These are phyloP conservation scores for Colletotrichum trifolii DNA, from an alignment of 2,329 filamentous ascomycete species.

Conservation along the genomic window DNA sequence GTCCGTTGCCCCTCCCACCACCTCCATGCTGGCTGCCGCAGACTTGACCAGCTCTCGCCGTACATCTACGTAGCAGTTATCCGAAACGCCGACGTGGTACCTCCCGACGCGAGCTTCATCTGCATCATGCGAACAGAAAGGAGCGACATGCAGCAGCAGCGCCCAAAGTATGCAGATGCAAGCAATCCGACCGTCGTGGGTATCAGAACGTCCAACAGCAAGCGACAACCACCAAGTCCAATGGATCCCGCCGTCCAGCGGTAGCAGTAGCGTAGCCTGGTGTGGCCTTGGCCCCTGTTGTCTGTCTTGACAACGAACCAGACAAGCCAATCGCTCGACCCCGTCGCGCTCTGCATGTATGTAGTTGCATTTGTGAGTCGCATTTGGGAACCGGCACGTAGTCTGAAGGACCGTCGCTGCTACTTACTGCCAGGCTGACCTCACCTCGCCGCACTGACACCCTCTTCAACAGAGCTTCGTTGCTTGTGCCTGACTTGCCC, in stretches of 20 bases:
- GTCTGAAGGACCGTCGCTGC: neutral
- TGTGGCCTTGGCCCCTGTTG: too few species aligned
- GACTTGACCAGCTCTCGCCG: neutral
- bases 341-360: too few species aligned
- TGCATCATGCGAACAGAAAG: conserved; percentile 31
- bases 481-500: too few species aligned
- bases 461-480: neutral
- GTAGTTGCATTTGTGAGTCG: too few species aligned
- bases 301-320: too few species aligned
- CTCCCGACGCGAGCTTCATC: neutral
- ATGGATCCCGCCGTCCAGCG: too few species aligned
- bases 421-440: conserved; percentile 17
- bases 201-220: neutral
- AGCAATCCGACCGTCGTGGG: conserved; percentile 23
- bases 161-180: conserved; percentile 22
- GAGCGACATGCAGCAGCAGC: conserved; percentile 24
- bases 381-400: too few species aligned
- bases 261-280: too few species aligned
- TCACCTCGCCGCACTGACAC: conserved; percentile 28
- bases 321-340: too few species aligned
- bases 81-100: conserved; percentile 28
- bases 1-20: too few species aligned
- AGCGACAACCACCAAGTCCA: neutral
- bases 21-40: too few species aligned
- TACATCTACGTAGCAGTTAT: conserved; percentile 7